Evolutionary conservation across 2,329 filamentous ascomycete species (phyloP).

Genomic region (Xylaria sp.): DNA sequence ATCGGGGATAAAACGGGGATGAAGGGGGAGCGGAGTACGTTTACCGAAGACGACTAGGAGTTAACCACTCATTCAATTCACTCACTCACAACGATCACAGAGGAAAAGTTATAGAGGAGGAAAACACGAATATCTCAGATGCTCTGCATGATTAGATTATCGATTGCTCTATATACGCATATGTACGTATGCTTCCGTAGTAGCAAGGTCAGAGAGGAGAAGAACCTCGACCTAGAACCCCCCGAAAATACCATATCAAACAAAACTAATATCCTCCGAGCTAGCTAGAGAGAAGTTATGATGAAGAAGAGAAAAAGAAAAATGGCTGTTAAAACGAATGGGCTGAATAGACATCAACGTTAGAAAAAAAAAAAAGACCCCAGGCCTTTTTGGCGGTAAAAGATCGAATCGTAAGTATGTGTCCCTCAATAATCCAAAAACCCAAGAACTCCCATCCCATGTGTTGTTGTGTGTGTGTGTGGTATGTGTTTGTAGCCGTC

Average conservation of each 20-base stretch:
- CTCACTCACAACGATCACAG: too few species aligned
- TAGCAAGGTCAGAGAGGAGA: neutral
- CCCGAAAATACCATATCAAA: too few species aligned
- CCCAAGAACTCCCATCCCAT: neutral
- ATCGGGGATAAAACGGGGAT: too few species aligned
- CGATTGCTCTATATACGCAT: neutral
- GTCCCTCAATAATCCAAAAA: neutral
- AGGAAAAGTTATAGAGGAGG: too few species aligned
- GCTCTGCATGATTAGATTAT: conserved; percentile 5
- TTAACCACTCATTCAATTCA: neutral
- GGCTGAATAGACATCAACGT: neutral
- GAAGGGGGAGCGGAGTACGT: neutral
- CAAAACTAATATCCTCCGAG: too few species aligned
- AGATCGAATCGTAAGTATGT: too few species aligned
- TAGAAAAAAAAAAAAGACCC: neutral
- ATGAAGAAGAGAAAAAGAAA: too few species aligned
- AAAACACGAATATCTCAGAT: neutral
- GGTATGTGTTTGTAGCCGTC: neutral
- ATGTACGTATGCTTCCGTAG: neutral
- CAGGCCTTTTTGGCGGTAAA: neutral
- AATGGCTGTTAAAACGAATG: too few species aligned
- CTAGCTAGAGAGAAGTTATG: too few species aligned
- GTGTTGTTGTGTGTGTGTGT: too few species aligned
- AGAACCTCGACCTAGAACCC: too few species aligned
- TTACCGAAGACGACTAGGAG: neutral